Base-by-base conservation (phyloP, 2,329 filamentous ascomycete species). In the Talaromyces piceae region DNA sequence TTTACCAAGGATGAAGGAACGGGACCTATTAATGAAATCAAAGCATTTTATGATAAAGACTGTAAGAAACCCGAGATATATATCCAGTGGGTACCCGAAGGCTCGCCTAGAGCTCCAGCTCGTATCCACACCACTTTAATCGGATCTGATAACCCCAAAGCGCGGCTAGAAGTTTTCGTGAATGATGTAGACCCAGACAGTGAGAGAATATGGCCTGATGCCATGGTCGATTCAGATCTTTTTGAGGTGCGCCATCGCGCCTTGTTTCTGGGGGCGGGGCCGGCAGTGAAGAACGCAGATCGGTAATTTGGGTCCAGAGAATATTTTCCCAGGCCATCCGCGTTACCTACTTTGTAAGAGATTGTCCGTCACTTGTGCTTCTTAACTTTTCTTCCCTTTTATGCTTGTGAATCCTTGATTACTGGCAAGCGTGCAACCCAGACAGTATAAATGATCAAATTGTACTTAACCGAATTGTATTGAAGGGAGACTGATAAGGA, bases 381-480 rank as follows among this genome's bases (percentile, higher is more conserved):
- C 26, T 28, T 28, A 7, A 6, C 11, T 28, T 28, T 6, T 11
- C n/a, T 33, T 13, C 0, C 30, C 13, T 22, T 13, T 37, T 12
- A 23, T 12, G n/a, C 27, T 41, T 3, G 16, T 37, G 16, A 13
- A 13, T 16, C 20, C 20, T 3, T 16, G 16, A n/a, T 41, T n/a
- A n/a, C n/a, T 18, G 23, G 4, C 31, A 47, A 45, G 30, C 74
- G 54, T 58, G 94, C 67, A 91, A 96, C 66, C 81, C 79, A 45
- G 89, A 95, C 61, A 87, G 83, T 52, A 87, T 82, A 0, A 80
- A 82, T 26, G 87, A 88, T 18, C 88, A 86, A 67, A 77, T 95
- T 58, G 81, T 96, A 45, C 73, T 97, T 23, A 97, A 97, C 73
- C 81, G 89, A 47, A 96, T 96, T 62, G 91, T 97, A 18, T 70